Conservation (phyloP, 768 basidiomycete genomes). For the Termitomyces sp. region DNA sequence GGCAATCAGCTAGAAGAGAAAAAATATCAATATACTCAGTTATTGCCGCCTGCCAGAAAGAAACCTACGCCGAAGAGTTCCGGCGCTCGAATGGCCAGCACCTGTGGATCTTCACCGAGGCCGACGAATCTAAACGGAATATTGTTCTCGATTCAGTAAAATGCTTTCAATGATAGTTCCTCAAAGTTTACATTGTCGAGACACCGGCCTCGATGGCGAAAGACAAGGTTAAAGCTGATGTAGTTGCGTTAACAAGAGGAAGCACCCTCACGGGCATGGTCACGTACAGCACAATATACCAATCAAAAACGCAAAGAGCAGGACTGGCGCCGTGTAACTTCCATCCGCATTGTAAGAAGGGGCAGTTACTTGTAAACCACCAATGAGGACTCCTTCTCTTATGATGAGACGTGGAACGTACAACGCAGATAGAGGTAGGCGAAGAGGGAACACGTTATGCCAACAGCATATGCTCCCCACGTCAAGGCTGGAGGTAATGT, state of each 20-base stretch:
- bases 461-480: constrained; percentile 77
- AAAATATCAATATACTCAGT: background rate
- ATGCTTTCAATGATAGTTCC: background rate
- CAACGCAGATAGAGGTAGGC: constrained; percentile 72
- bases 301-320: constrained; percentile 79
- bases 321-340: constrained; percentile 71
- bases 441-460: constrained; percentile 69
- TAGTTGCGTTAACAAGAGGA: background rate
- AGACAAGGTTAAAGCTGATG: constrained; percentile 56
- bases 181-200: constrained; percentile 63
- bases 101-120: constrained; percentile 77
- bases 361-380: constrained; percentile 45
- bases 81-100: constrained; percentile 68
- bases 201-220: constrained; percentile 82
- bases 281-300: constrained; percentile 65
- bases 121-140: constrained; percentile 60
- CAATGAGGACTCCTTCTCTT: background rate
- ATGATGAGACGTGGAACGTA: constrained; percentile 24
- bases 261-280: background rate
- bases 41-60: too few species aligned
- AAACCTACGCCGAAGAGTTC: constrained; percentile 54
- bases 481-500: constrained; percentile 43
- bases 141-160: background rate
- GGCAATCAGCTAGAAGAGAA: constrained; percentile 48
- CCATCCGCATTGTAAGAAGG: constrained; percentile 71